These are phyloP conservation scores for Mortierella hygrophila DNA, from an alignment of 192 early-diverging fungal species.

Conservation along the genomic window DNA sequence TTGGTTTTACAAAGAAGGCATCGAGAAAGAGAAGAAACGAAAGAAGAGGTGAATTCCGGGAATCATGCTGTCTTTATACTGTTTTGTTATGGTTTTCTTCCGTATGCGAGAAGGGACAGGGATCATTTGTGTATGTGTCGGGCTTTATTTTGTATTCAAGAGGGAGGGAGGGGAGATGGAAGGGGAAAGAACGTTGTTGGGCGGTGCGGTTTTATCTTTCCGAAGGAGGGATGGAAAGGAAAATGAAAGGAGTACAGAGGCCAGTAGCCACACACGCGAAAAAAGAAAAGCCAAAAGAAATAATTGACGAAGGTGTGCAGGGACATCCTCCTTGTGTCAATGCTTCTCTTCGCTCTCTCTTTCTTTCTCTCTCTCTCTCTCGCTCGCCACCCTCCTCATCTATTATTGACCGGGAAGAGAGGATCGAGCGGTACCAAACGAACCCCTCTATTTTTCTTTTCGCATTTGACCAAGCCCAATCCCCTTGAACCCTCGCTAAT, in stretches of 20 bases:
- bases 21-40: neutral
- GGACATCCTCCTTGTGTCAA: neutral
- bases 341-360: neutral
- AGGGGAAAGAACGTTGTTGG: neutral
- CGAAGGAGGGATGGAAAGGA: neutral
- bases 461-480: neutral
- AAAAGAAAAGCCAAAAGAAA: neutral
- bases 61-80: neutral
- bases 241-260: neutral
- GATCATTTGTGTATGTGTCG: neutral
- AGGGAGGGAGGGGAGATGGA: neutral
- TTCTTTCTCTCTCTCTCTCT: neutral
- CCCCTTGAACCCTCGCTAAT: neutral
- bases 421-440: neutral
- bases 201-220: neutral
- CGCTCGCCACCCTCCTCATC: neutral
- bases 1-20: neutral
- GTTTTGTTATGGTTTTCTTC: neutral
- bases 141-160: neutral
- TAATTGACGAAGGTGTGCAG: neutral
- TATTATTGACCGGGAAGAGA: neutral
- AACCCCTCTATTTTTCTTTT: neutral
- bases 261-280: neutral
- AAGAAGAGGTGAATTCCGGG: neutral
- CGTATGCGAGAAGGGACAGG: too few species aligned